Evolutionary conservation across 2,329 filamentous ascomycete genomes (phyloP), one percentile per base, ranked within the genome.

Genomic region (Penicillium thymicola): DNA sequence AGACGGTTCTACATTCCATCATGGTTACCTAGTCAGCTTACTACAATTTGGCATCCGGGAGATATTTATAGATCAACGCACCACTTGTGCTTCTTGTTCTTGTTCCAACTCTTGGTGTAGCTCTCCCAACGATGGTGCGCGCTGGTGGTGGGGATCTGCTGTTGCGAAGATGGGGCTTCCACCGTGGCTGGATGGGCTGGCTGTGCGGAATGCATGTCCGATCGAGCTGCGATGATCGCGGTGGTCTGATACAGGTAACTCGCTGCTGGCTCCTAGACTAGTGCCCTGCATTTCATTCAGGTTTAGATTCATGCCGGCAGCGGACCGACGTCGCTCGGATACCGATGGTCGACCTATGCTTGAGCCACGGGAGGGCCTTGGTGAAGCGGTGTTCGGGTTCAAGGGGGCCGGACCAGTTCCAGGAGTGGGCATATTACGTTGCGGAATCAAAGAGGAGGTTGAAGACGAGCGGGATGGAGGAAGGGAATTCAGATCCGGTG

Each of bases 401-500:
- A 50, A 70, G 89, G 40, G 88, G 85, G 34, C 87, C 27, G 38
- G 38, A 83, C 48, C 63, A n/a, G 53, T 59, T 37, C 85, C 83
- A 43, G 83, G 58, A 59, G 67, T 60, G 45, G 66, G 50, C 52
- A 63, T 61, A 58, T 66, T 67, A 60, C 74, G 70, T 45, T 64
- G 59, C 51, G 70, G 70, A 38, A 70, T 66, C 28, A 62, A 69
- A 32, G 74, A 72, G 34, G 75, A 76, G 37, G 71, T 68, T 14
- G 74, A 73, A 34, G 72, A 70, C 5, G 76, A 78, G 60, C 79
- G 79, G 30, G 85, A 87, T 37, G 79, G 76, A 41, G 85, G 83
- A 57, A 91, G 80, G 7, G 87, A 87, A 78, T 90, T 89, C 69
- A 90, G 81, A 76, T 91, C 88, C 49, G 88, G 88, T 63, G 87